Conservation (phyloP, 345 rosid genomes). For the Gossypium ekmanianum region DNA sequence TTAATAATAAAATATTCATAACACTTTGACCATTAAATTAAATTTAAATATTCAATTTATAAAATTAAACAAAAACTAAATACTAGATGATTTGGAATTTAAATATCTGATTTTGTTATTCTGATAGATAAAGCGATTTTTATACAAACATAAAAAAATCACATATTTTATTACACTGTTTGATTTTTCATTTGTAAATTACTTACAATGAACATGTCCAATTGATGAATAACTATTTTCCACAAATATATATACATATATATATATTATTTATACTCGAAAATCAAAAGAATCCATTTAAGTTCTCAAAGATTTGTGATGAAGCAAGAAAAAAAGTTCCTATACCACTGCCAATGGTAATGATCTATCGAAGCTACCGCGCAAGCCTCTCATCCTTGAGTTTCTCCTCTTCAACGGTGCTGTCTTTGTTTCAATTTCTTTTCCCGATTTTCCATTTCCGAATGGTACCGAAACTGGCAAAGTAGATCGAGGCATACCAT, state of each 20-base stretch:
- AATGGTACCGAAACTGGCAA: neutral
- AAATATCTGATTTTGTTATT: no score
- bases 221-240: no score
- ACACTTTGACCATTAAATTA: no score
- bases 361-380: slow-evolving; percentile 34
- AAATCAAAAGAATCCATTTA: neutral
- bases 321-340: neutral
- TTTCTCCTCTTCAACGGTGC: slow-evolving; percentile 32
- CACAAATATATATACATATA: neutral
- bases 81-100: no score
- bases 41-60: no score
- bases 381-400: slow-evolving; percentile 24
- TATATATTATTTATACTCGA: neutral
- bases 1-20: no score
- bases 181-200: neutral
- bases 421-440: slow-evolving; percentile 15
- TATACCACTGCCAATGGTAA: slow-evolving; percentile 40
- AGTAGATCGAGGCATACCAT: neutral
- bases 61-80: no score
- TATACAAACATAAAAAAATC: no score
- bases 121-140: no score
- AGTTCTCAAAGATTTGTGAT: slow-evolving; percentile 3
- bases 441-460: slow-evolving; percentile 18
- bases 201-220: neutral
- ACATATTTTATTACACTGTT: no score